Base-by-base conservation (phyloP, 768 basidiomycete species). In the Mycena galericulata region DNA sequence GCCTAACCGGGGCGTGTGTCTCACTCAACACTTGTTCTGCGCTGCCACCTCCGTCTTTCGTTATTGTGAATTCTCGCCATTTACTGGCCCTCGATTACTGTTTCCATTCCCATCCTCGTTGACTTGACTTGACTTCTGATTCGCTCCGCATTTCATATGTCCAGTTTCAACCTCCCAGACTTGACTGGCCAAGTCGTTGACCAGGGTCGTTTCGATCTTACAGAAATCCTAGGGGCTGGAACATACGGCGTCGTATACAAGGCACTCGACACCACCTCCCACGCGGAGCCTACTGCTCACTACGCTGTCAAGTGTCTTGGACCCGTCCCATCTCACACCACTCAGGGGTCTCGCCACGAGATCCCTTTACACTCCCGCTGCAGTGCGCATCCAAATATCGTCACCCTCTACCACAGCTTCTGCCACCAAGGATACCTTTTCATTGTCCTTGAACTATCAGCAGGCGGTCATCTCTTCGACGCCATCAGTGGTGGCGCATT, bases 391-490 rank as follows among this genome's bases (percentile, higher is more conserved):
- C 38, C 56, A 4, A 20, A 27, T 41, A n/a, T 66, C 32, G 26
- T 41, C 15, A 32, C 56, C 32, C 32, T 59, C 34, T 81, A 84
- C 71, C 82, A 83, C 38, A 81, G 84, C 32, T 77, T 89, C 68
- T 81, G 84, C 69, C 82, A 86, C 70, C 78, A 81, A 12, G 77
- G 78, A 11, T 83, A 79, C 75, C 61, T 88, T 54, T 89, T 85
- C 79, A 77, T 89, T 68, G 79, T 84, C 50, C 69, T 82, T 58
- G 79, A 82, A 24, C 70, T 73, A 18, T 76, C 71, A 22, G 67
- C 68, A 0, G 85, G 86, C 9, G 84, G 86, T 6, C 84, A 89
- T 71, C 73, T 89, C 60, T 86, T 84, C 66, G 82, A 69, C 71
- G 82, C 82, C 14, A 84, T 88, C 79, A 82, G 82, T 75, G 55